These are phyloP conservation scores for Hyaloperonospora brassicae DNA, from an alignment of 352 stramenopile species.

Conservation along the genomic window DNA sequence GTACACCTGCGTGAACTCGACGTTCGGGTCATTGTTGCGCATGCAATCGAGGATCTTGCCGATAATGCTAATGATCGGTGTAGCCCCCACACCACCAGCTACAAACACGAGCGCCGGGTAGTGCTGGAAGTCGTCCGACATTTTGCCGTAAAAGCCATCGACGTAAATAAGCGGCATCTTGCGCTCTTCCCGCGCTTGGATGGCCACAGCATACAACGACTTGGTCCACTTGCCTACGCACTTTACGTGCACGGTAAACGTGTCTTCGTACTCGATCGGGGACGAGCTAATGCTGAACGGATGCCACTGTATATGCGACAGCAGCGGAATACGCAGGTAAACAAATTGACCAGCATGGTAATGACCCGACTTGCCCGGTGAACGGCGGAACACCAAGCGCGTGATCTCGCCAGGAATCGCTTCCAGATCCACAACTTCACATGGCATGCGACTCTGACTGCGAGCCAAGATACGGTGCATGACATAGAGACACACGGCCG, in stretches of 20 bases:
- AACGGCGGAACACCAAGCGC: conserved; percentile 69
- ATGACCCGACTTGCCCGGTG: conserved; percentile 60
- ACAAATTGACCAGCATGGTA: conserved; percentile 80
- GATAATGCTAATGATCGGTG: conserved; percentile 83
- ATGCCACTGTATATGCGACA: conserved; percentile 74
- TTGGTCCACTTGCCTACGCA: conserved; percentile 71
- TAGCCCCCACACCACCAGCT: conserved; percentile 82
- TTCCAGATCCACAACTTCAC: conserved; percentile 76
- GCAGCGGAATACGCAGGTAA: conserved; percentile 61
- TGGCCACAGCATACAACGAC: conserved; percentile 61
- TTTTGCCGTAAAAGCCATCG: conserved; percentile 77
- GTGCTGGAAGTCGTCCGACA: conserved; percentile 77
- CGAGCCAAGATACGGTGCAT: conserved; percentile 73
- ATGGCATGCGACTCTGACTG: conserved; percentile 61
- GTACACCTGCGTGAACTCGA: conserved; percentile 67
- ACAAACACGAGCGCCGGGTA: conserved; percentile 75
- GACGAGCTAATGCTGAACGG: conserved; percentile 84
- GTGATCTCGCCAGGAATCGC: conserved; percentile 77
- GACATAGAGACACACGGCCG: conserved; percentile 63
- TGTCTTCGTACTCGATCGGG: conserved; percentile 77
- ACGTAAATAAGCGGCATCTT: conserved; percentile 80
- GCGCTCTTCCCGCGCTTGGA: conserved; percentile 65
- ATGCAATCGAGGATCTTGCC: conserved; percentile 80
- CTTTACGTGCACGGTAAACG: conserved; percentile 80
- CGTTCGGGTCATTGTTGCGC: conserved; percentile 66